Evolutionary conservation across 73 alveolate genomes (phyloP), one percentile per base, ranked within the genome.

Genomic region (Tetrahymena elliotti): DNA sequence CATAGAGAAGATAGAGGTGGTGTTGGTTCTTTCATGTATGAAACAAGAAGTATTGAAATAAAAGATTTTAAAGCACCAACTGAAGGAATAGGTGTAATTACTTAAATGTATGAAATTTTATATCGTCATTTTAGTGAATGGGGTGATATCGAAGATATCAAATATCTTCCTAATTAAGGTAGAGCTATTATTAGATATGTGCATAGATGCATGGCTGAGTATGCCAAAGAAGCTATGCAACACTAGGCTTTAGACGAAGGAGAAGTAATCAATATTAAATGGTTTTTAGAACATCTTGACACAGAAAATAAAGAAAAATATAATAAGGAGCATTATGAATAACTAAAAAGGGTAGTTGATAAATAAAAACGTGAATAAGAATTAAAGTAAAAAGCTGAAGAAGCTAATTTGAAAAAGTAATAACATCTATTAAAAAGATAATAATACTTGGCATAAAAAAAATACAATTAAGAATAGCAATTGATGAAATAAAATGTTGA

Each of bases 161-260:
- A 98, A 94, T 97, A 98, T 92, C 97, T 98, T 54, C 99, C 98
- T 92, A 95, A 95, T 40, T 98, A 98, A 96, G 98, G 99, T 37
- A 94, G 97, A 83, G 99, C 99, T 54, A 98, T 97, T 96, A 98
- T 99, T 13, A 99, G 98, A 97, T 99, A 97, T 95, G 94, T 96
- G 68, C 99, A 99, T 95, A 94, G 99, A 94, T 98, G 99, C 52
- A 97, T 95, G 93, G 99, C 99, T 22, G 99, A 99, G 96, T 98
- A 97, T 93, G 99, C 99, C 5, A 99, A 98, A 97, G 99, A 99
- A 98, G 99, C 99, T 7, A 99, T 99, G 99, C 96, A 96, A 96
- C 98, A 98, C 93, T 98, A 98, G 93, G 97, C 99, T 13, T 94
- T 99, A 93, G 98, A 95, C 38, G 98, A 96, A 53, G 99, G 97